A percentile compares a stretch with the other conserved stretches of the same genome.
Evolutionary conservation across 371 early-diverging fungal genomes (phyloP).

Genomic region (Mucor irregularis): DNA sequence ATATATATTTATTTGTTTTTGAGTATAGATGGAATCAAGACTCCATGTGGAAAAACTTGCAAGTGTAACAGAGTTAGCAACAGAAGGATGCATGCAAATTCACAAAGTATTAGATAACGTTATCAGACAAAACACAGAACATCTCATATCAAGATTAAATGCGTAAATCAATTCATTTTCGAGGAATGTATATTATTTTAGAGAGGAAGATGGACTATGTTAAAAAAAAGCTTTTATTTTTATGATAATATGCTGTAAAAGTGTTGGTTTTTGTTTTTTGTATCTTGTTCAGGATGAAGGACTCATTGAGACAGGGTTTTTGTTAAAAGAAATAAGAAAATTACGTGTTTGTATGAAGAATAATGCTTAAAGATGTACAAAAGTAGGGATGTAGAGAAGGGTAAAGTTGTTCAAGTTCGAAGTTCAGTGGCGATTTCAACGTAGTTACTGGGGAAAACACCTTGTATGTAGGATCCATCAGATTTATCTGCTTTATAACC

Average conservation of each 20-base stretch:
- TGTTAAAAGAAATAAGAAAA: not conserved
- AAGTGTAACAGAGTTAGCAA: slow-evolving; percentile 75
- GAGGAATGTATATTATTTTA: not conserved
- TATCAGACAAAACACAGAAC: slow-evolving; percentile 64
- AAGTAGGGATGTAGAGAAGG: not conserved
- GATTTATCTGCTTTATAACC: slow-evolving; percentile 65
- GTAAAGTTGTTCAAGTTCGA: slow-evolving; percentile 1
- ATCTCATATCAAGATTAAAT: slow-evolving; percentile 42
- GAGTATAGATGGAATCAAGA: slow-evolving; percentile 79
- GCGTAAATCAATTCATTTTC: slow-evolving; percentile 20
- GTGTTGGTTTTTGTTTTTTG: not conserved
- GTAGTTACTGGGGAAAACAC: slow-evolving; percentile 82
- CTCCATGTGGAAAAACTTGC: slow-evolving; percentile 84
- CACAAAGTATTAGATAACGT: slow-evolving; percentile 75
- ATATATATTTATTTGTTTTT: slow-evolving; percentile 6
- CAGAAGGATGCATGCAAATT: slow-evolving; percentile 84
- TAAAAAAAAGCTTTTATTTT: not conserved
- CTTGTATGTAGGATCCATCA: slow-evolving; percentile 43
- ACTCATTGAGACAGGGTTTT: too few species aligned
- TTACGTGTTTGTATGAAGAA: slow-evolving; percentile 2
- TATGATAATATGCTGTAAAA: not conserved
- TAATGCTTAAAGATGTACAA: not conserved
- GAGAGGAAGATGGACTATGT: not conserved
- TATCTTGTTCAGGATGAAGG: not conserved
- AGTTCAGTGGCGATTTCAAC: slow-evolving; percentile 46